These are phyloP conservation scores for Arthrobotrys sinensis DNA, from an alignment of 2,329 filamentous ascomycete species.

Conservation along the genomic window DNA sequence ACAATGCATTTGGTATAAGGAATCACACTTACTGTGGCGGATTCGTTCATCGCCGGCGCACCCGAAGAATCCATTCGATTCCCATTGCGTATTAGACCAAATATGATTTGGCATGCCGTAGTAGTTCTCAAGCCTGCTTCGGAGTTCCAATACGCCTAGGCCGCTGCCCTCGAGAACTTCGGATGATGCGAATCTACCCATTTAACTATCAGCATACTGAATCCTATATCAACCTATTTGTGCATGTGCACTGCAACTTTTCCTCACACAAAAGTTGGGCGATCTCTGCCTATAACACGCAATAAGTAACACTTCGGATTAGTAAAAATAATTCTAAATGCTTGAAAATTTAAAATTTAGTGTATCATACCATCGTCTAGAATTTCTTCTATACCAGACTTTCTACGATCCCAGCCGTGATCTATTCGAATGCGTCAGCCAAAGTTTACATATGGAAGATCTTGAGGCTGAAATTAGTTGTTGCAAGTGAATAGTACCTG, in stretches of 20 bases:
- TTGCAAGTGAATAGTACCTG: background rate
- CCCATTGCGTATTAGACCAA: constrained; percentile 18
- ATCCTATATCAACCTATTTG: background rate
- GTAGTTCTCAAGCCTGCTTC: background rate
- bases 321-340: background rate
- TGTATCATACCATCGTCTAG: constrained; percentile 1
- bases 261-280: constrained; percentile 19
- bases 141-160: background rate
- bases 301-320: background rate
- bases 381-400: background rate
- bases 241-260: background rate
- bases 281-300: background rate
- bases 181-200: constrained; percentile 5
- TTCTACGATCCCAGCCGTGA: background rate
- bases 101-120: constrained; percentile 34
- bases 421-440: background rate
- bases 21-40: constrained; percentile 24
- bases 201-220: background rate
- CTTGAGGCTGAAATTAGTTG: background rate
- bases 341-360: background rate
- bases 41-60: background rate
- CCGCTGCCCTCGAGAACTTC: background rate
- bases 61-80: constrained; percentile 38
- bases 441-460: background rate
- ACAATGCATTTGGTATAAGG: background rate